phyloP scores from a whole-genome alignment of 306 rosid genomes.

The Crataegus laevigata region DNA sequence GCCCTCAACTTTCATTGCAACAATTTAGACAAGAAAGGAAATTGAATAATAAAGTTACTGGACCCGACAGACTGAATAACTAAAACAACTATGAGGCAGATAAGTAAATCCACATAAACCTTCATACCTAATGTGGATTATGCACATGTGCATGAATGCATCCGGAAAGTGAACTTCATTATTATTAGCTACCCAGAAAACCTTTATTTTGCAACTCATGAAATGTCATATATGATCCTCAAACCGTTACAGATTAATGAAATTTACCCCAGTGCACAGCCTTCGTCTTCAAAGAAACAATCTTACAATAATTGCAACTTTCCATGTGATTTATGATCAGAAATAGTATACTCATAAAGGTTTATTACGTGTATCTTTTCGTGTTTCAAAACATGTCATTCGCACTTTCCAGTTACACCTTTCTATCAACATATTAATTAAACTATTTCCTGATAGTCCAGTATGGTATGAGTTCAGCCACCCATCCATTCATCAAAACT shows the following conservation, averaged over 20 bases:
- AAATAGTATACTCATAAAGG: neutral
- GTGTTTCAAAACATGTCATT: neutral
- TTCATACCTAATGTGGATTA: neutral
- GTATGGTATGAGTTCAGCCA: neutral
- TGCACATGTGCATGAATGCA: neutral
- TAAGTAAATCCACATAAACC: neutral
- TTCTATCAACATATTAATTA: neutral
- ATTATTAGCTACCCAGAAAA: neutral
- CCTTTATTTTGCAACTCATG: neutral
- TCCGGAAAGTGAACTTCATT: neutral
- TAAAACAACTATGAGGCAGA: neutral
- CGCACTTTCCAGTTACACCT: neutral
- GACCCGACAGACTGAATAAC: neutral
- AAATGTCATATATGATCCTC: neutral
- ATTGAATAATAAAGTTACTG: neutral
- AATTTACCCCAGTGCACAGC: neutral
- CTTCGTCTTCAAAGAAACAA: neutral
- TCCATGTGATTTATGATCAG: neutral
- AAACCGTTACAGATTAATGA: neutral
- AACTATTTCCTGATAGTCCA: neutral
- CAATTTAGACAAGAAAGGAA: conserved; percentile 20
- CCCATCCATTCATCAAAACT: neutral
- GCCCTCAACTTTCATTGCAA: conserved; percentile 22
- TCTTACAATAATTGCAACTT: neutral
- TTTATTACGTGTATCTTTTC: neutral